Evolutionary conservation across 106 monocot species (phyloP).

Genomic region (Xerophyta viscosa): DNA sequence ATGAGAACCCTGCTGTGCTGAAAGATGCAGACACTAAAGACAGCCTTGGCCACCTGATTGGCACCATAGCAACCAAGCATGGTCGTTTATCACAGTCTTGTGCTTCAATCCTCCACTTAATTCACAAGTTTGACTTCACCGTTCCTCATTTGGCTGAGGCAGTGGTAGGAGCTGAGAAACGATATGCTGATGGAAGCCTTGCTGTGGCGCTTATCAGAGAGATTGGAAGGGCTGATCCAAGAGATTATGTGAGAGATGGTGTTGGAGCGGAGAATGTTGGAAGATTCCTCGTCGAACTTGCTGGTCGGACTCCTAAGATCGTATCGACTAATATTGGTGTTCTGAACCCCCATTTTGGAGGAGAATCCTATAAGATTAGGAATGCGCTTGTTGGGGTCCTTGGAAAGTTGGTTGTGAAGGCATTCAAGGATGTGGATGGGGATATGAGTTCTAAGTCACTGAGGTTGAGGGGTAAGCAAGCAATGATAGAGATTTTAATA

Average conservation of each 20-base stretch:
- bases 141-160: constrained; percentile 58
- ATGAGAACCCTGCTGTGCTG: constrained; percentile 58
- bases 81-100: constrained; percentile 39
- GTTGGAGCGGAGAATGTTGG: constrained; percentile 91
- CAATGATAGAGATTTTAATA: constrained; percentile 82
- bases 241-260: constrained; percentile 75
- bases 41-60: constrained; percentile 55
- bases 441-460: constrained; percentile 54
- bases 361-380: constrained; percentile 95
- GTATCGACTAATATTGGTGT: constrained; percentile 84
- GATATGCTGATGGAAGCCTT: constrained; percentile 74
- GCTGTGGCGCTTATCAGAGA: constrained; percentile 64
- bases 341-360: constrained; percentile 92
- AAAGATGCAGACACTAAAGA: constrained; percentile 64
- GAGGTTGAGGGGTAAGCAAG: constrained; percentile 68
- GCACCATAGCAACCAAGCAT: constrained; percentile 63
- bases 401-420: constrained; percentile 74
- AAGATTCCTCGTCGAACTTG: constrained; percentile 83
- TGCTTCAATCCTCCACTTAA: constrained; percentile 70
- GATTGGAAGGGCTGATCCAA: constrained; percentile 73
- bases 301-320: constrained; percentile 64
- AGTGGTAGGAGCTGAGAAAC: constrained; percentile 55
- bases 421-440: constrained; percentile 74
- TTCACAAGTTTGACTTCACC: constrained; percentile 81
- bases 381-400: constrained; percentile 84